Evolutionary conservation across 495 filamentous ascomycete genomes (phyloP).

Genomic region (Podospora didyma): DNA sequence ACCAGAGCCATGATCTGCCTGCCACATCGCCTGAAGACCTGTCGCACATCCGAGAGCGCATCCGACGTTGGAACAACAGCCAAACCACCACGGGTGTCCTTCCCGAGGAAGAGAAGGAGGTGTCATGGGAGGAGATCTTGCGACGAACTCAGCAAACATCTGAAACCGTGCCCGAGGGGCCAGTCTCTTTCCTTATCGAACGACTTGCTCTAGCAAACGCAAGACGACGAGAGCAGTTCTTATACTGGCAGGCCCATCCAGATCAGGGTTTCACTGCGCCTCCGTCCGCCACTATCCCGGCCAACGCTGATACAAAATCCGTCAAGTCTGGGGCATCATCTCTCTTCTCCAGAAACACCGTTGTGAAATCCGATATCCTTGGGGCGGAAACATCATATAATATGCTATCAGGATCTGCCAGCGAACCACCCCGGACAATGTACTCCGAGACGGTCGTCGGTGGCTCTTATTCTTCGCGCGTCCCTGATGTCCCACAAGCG

Average conservation of each 20-base stretch:
- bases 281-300: not conserved
- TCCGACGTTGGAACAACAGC: not conserved
- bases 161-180: not conserved
- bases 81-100: not conserved
- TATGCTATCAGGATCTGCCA: not conserved
- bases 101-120: not conserved
- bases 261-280: not conserved
- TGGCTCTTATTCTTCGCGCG: not conserved
- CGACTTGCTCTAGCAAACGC: constrained; percentile 6
- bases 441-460: not conserved
- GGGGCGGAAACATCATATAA: not conserved
- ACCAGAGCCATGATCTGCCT: not conserved
- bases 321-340: not conserved
- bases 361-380: not conserved
- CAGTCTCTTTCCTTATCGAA: not conserved
- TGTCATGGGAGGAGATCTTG: not conserved
- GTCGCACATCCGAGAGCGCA: not conserved
- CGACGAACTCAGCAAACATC: not conserved
- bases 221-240: constrained; percentile 2
- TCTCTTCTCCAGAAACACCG: not conserved
- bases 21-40: not conserved
- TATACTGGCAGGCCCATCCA: not conserved
- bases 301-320: not conserved
- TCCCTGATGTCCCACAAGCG: not conserved
- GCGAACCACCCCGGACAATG: not conserved